A percentile compares a stretch with the other conserved stretches of the same genome.
Conservation (phyloP, 345 rosid genomes). For the Acer yangbiense region DNA sequence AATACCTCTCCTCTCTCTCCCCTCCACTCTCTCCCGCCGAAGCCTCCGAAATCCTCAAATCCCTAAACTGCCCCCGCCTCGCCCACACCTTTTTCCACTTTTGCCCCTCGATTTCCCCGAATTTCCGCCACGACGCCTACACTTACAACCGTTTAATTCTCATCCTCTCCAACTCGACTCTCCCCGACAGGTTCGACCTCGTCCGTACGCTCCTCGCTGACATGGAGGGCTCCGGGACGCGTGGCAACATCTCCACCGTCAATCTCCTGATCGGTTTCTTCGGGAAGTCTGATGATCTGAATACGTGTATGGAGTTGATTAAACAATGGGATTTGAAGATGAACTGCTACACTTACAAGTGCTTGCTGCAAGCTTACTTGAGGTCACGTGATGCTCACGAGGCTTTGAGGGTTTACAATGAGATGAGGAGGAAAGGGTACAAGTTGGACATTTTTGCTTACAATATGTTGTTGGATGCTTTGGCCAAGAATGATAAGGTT, state of each 20-base stretch:
- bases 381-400: constrained; percentile 57
- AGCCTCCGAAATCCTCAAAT: constrained; percentile 79
- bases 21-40: constrained; percentile 67
- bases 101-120: constrained; percentile 54
- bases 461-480: constrained; percentile 89
- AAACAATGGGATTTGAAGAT: constrained; percentile 76
- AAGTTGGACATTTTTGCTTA: constrained; percentile 74
- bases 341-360: constrained; percentile 81
- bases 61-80: constrained; percentile 72
- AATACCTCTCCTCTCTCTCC: constrained; percentile 65
- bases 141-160: constrained; percentile 69
- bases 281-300: constrained; percentile 55
- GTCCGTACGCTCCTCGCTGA: constrained; percentile 51
- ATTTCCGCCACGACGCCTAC: constrained; percentile 58
- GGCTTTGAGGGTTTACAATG: constrained; percentile 60
- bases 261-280: constrained; percentile 77
- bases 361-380: constrained; percentile 76
- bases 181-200: constrained; percentile 45
- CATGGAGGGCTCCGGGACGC: constrained; percentile 54
- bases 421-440: constrained; percentile 71
- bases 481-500: constrained; percentile 79
- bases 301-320: constrained; percentile 52
- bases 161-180: constrained; percentile 70
- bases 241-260: constrained; percentile 75
- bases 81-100: constrained; percentile 65